A percentile compares a stretch with the other conserved stretches of the same genome.
Evolutionary conservation across 2,329 filamentous ascomycete genomes (phyloP).

Genomic region (Taxawa tesnikishii): DNA sequence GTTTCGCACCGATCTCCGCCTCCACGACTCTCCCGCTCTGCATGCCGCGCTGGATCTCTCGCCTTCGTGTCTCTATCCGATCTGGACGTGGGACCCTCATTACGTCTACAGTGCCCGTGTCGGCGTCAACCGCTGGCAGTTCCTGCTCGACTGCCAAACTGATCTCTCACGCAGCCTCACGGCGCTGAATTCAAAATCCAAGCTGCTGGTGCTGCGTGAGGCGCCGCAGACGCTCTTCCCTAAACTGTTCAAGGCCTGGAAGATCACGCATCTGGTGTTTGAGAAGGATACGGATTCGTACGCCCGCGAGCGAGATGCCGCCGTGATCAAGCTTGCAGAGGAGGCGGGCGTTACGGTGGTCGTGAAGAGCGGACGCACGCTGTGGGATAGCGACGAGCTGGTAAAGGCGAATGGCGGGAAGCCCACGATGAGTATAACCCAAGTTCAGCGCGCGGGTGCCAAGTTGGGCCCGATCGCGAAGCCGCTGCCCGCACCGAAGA

Average conservation of each 20-base stretch:
- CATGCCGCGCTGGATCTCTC: conserved; percentile 59
- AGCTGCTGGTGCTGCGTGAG: conserved; percentile 60
- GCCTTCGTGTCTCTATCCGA: conserved; percentile 56
- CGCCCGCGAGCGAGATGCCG: conserved; percentile 49
- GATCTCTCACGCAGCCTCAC: conserved; percentile 57
- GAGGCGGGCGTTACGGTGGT: conserved; percentile 57
- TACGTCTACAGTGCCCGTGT: conserved; percentile 63
- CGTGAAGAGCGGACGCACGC: conserved; percentile 50
- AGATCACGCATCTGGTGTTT: conserved; percentile 63
- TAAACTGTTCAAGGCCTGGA: conserved; percentile 62
- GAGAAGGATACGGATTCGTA: conserved; percentile 71
- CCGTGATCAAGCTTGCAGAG: conserved; percentile 46
- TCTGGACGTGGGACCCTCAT: conserved; percentile 73
- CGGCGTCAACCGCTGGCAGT: conserved; percentile 64
- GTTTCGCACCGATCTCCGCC: conserved; percentile 66
- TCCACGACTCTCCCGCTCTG: conserved; percentile 66
- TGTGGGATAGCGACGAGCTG: conserved; percentile 62
- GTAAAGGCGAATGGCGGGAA: conserved; percentile 53
- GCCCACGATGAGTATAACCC: conserved; percentile 62
- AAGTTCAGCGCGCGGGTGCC: conserved; percentile 49
- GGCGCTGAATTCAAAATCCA: conserved; percentile 57
- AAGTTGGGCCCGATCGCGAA: conserved; percentile 50
- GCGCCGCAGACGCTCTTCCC: conserved; percentile 58
- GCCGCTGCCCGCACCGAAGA: conserved; percentile 47
- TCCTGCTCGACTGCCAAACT: conserved; percentile 61